Evolutionary conservation across 2,329 filamentous ascomycete genomes (phyloP).

Genomic region (Talaromyces sp.): DNA sequence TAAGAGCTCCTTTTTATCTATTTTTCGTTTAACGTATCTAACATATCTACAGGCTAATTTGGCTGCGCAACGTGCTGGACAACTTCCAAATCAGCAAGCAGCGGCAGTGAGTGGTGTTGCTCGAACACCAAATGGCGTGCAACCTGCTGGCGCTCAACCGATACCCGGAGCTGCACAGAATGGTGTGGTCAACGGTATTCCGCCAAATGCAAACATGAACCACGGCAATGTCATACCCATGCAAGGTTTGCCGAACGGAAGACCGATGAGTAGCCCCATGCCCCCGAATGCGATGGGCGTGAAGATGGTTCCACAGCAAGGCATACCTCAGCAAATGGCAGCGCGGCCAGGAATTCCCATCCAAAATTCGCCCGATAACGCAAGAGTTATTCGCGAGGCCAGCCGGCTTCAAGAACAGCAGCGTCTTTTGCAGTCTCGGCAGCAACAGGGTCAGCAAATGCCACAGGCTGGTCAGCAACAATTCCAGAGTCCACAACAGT

Average conservation of each 20-base stretch:
- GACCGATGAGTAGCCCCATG: constrained; percentile 49
- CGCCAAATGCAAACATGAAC: constrained; percentile 33
- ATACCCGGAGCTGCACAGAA: constrained; percentile 40
- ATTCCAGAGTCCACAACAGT: constrained; percentile 40
- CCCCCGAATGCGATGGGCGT: constrained; percentile 58
- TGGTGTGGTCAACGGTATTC: constrained; percentile 49
- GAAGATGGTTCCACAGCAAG: constrained; percentile 53
- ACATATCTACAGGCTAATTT: constrained; percentile 35
- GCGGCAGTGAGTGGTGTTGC: constrained; percentile 30
- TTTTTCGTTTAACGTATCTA: neutral
- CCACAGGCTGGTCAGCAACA: constrained; percentile 40
- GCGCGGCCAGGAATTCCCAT: constrained; percentile 44
- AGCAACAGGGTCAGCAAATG: constrained; percentile 35
- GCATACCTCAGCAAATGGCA: constrained; percentile 52
- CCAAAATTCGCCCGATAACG: constrained; percentile 54
- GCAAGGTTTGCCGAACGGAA: constrained; percentile 41
- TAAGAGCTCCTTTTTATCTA: constrained; percentile 28
- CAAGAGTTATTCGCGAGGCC: constrained; percentile 48
- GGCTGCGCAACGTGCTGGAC: constrained; percentile 42
- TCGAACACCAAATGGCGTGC: constrained; percentile 42
- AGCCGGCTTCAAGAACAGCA: constrained; percentile 51
- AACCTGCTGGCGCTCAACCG: constrained; percentile 32
- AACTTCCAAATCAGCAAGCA: constrained; percentile 41
- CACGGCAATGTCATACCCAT: constrained; percentile 41
- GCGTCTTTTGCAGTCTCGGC: constrained; percentile 58